Evolutionary conservation across 306 rosid genomes (phyloP).

Genomic region (Prosopis cineraria): DNA sequence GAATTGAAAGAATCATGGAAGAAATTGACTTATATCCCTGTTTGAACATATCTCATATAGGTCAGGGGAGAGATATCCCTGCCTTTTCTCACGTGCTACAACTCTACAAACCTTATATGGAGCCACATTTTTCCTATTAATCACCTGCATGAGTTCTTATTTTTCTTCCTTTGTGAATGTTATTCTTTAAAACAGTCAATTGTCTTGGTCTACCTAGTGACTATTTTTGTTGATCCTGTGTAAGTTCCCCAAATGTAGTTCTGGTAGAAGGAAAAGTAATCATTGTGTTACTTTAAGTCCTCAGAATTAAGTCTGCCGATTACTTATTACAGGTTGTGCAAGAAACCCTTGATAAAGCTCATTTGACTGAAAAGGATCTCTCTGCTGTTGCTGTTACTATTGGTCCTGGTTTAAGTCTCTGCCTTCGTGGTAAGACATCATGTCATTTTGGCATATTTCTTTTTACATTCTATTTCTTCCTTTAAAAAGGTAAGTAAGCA

Average conservation of each 20-base stretch:
- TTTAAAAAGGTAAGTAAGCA: neutral
- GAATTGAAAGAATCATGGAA: neutral
- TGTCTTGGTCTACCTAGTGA: constrained; percentile 11
- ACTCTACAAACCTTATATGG: constrained; percentile 6
- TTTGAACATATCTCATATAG: neutral
- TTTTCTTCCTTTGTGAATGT: constrained; percentile 6
- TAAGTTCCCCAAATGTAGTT: constrained; percentile 13
- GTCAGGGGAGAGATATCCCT: constrained; percentile 6
- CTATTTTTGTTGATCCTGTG: neutral
- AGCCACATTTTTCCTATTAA: neutral
- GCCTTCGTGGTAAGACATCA: constrained; percentile 73
- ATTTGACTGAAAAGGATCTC: constrained; percentile 62
- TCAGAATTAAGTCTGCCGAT: constrained; percentile 21
- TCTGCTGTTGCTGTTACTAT: constrained; percentile 87
- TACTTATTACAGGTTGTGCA: constrained; percentile 76
- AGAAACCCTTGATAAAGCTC: constrained; percentile 79
- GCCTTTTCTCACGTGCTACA: constrained; percentile 16
- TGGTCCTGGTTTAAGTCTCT: constrained; percentile 91
- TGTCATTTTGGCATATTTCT: neutral
- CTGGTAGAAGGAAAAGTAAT: constrained; percentile 26
- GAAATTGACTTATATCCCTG: neutral
- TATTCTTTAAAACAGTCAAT: neutral
- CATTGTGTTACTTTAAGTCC: constrained; percentile 15
- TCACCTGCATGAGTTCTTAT: neutral
- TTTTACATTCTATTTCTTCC: neutral